Base-by-base conservation (phyloP, 225 moss, liverwort and hornwort genomes). In the Physcomitrellopsis africana region DNA sequence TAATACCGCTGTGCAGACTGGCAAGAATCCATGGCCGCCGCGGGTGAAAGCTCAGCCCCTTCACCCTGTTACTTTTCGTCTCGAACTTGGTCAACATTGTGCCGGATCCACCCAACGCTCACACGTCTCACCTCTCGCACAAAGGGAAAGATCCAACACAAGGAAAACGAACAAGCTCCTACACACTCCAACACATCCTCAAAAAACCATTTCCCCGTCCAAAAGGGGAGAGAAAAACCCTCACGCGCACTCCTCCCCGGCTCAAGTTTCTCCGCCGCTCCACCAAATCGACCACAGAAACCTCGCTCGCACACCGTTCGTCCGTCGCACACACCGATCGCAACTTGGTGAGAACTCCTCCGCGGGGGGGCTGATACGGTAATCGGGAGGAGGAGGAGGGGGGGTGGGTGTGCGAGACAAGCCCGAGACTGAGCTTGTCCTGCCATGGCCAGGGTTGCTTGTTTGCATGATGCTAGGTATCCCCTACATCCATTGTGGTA, bases 11-110 rank as follows among this genome's bases (percentile, higher is more conserved):
- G 79, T 96, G 96, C 83, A 96, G 85, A 76, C 96, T 96, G 67
- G 96, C 94, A 67, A 96, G 88, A 75, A 96, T 96, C 96, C 96
- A 96, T 77, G 96, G 96, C 75, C 96, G 91, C 65, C 94, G 89
- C 72, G 96, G 96, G 78, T 96, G 96, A 68, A 96, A 96, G 81
- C 96, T 96, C 76, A 96, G 80, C 63, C 96, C 96, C 88, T 96
- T 96, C 86, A 96, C 96, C 81, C 96, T 88, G 81, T 96, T 96
- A 80, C 96, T 96, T 84, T 96, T 96, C 22, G 96, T 96, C 86
- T 96, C 96, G 61, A 96, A 96, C 89, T 96, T 96, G 58, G 96
- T 96, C 88, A 96, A 83, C 96, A 96, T 94, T 80, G 82, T 68
- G 79, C 68, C 77, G 42, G 76, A 80, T 71, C 79, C 72, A 72